These are phyloP conservation scores for Apiospora kogelbergensis DNA, from an alignment of 2,329 filamentous ascomycete species.

Conservation along the genomic window DNA sequence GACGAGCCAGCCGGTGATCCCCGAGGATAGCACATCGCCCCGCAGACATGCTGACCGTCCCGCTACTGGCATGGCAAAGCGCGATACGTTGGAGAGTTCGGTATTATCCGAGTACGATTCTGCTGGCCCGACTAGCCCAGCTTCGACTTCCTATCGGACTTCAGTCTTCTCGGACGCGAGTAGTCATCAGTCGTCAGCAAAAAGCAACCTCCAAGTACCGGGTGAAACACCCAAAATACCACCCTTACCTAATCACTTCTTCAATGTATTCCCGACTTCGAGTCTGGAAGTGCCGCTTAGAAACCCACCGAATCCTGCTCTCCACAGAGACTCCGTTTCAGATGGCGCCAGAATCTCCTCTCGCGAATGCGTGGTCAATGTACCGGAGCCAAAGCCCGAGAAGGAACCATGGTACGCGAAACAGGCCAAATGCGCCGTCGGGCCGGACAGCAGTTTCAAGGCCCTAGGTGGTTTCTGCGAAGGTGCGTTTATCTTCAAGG, in stretches of 20 bases:
- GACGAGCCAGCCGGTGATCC: not conserved
- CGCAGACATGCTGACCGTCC: not conserved
- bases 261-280: not conserved
- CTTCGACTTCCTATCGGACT: slow-evolving; percentile 4
- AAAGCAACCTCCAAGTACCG: not conserved
- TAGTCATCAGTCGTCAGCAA: not conserved
- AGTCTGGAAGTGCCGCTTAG: not conserved
- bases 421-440: slow-evolving; percentile 31
- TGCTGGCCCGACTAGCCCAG: not conserved
- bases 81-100: not conserved
- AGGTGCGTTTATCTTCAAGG: slow-evolving; percentile 37
- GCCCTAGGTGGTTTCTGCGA: slow-evolving; percentile 38
- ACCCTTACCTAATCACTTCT: not conserved
- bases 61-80: not conserved
- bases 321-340: not conserved
- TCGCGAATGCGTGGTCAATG: not conserved
- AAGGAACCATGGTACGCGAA: slow-evolving; percentile 10
- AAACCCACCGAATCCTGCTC: not conserved
- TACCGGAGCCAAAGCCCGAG: not conserved
- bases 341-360: not conserved
- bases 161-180: slow-evolving; percentile 4
- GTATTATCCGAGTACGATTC: not conserved
- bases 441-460: slow-evolving; percentile 36
- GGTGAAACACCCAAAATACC: not conserved
- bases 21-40: not conserved